Evolutionary conservation across 257 asterid genomes (phyloP).

Genomic region (Fraxinus anomala): DNA sequence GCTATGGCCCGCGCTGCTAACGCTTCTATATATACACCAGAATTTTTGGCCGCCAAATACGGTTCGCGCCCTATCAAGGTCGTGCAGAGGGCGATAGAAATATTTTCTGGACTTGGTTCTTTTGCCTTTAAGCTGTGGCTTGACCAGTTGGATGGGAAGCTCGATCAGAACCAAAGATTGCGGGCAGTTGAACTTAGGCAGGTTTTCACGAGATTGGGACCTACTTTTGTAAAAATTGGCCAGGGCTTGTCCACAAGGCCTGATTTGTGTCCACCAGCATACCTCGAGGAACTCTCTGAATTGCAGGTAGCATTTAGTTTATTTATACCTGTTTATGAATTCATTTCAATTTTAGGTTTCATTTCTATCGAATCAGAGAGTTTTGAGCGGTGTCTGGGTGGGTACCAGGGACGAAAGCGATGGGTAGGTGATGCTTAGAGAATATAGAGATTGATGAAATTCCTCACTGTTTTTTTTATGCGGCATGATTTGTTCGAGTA

Average conservation of each 20-base stretch:
- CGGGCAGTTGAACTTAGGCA: slow-evolving; percentile 74
- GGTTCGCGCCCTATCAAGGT: slow-evolving; percentile 83
- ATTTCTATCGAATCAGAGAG: background rate
- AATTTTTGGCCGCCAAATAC: slow-evolving; percentile 52
- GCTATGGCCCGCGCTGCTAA: slow-evolving; percentile 88
- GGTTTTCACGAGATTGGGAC: slow-evolving; percentile 83
- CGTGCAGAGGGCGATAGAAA: slow-evolving; percentile 66
- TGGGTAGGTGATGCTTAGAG: background rate
- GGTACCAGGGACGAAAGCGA: background rate
- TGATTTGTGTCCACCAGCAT: slow-evolving; percentile 84
- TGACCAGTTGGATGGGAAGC: slow-evolving; percentile 58
- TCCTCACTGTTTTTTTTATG: background rate
- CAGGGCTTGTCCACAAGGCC: slow-evolving; percentile 98
- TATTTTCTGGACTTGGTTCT: slow-evolving; percentile 68
- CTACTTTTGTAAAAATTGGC: slow-evolving; percentile 93
- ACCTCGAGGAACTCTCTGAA: slow-evolving; percentile 85
- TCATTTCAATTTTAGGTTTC: background rate
- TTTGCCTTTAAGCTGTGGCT: slow-evolving; percentile 77
- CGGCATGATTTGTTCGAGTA: background rate
- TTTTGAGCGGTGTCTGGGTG: slow-evolving; percentile 2
- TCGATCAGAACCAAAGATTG: slow-evolving; percentile 57
- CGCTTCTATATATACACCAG: slow-evolving; percentile 78
- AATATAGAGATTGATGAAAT: background rate
- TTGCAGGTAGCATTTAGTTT: slow-evolving; percentile 58
- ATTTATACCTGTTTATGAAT: background rate